These are phyloP conservation scores for Ceratobasidium sp. DNA, from an alignment of 1,284 basidiomycete genomes.

Conservation along the genomic window DNA sequence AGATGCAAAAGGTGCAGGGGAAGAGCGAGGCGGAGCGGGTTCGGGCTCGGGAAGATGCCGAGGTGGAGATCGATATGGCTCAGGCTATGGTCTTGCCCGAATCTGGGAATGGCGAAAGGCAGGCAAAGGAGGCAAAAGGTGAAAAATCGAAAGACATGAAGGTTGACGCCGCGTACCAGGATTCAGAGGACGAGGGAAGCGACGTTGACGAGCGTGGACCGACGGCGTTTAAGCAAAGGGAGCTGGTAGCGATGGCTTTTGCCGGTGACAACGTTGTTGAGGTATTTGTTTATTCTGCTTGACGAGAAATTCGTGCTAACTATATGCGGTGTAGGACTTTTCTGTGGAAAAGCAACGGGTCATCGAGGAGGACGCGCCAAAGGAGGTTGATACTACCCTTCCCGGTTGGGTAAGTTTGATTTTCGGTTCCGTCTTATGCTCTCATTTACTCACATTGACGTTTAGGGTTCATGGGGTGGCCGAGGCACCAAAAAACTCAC, in stretches of 20 bases:
- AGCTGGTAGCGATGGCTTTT: conserved; percentile 94
- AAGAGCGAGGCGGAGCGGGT: conserved; percentile 50
- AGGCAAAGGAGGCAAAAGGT: conserved; percentile 48
- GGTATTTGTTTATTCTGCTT: conserved; percentile 60
- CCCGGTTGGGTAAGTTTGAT: conserved; percentile 87
- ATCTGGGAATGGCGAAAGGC: conserved; percentile 23
- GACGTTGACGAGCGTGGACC: conserved; percentile 72
- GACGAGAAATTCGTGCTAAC: conserved; percentile 12
- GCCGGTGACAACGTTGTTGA: conserved; percentile 95
- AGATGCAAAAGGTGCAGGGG: conserved; percentile 36
- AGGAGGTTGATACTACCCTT: conserved; percentile 88
- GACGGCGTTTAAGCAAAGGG: conserved; percentile 84
- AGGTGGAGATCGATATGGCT: conserved; percentile 26
- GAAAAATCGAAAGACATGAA: conserved; percentile 47
- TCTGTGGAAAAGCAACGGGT: conserved; percentile 83
- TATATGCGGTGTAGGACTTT: conserved; percentile 73
- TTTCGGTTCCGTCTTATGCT: neutral
- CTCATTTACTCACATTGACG: conserved; percentile 21
- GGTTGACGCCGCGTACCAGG: conserved; percentile 58
- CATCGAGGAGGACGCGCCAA: conserved; percentile 86
- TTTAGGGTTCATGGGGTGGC: conserved; percentile 92
- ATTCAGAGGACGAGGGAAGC: conserved; percentile 64
- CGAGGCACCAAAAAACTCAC: conserved; percentile 71
- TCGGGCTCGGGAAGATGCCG: conserved; percentile 35
- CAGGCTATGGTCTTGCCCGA: conserved; percentile 14